Percentiles rank a stretch among this genome's conserved stretches.
Conservation (phyloP, 371 early-diverging fungal genomes). For the Mucor irregularis region DNA sequence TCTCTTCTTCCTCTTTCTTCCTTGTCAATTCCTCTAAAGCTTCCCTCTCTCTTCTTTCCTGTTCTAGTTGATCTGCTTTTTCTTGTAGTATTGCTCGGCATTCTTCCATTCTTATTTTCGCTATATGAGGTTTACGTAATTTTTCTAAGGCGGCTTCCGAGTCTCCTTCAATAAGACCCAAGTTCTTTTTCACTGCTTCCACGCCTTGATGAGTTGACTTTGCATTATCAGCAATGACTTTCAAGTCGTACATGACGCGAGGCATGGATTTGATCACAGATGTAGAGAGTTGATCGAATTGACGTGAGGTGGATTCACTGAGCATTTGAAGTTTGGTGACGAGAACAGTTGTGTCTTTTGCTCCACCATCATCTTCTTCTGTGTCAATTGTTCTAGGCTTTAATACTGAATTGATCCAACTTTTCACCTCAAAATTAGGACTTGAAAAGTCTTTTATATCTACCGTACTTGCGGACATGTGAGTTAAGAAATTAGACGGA, state of each 20-base stretch:
- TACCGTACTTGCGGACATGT: slow-evolving; percentile 26
- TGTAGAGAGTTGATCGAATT: slow-evolving; percentile 52
- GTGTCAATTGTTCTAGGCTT: slow-evolving; percentile 3
- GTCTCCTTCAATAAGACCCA: slow-evolving; percentile 24
- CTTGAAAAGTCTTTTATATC: slow-evolving; percentile 31
- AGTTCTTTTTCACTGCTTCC: slow-evolving; percentile 44
- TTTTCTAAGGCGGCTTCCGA: slow-evolving; percentile 55
- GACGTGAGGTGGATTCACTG: slow-evolving; percentile 52
- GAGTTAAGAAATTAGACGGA: too few relatives aligned
- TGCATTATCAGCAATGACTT: slow-evolving; percentile 60
- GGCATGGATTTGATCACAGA: slow-evolving; percentile 60
- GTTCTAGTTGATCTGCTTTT: slow-evolving; percentile 7
- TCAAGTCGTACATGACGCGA: slow-evolving; percentile 64
- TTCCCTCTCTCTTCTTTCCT: not conserved
- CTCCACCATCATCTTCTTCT: slow-evolving; percentile 11
- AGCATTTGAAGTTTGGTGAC: slow-evolving; percentile 61
- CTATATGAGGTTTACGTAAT: slow-evolving; percentile 66
- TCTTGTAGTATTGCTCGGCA: slow-evolving; percentile 25
- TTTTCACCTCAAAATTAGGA: slow-evolving; percentile 61
- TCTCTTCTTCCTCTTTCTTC: not conserved
- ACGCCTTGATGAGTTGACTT: slow-evolving; percentile 50
- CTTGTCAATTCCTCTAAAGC: not conserved
- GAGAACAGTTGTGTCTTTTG: slow-evolving; percentile 52
- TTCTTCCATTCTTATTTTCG: slow-evolving; percentile 71
- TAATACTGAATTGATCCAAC: slow-evolving; percentile 63